Evolutionary conservation across 305 asterid genomes (phyloP), one percentile per base, ranked within the genome.

Genomic region (Withania somnifera): DNA sequence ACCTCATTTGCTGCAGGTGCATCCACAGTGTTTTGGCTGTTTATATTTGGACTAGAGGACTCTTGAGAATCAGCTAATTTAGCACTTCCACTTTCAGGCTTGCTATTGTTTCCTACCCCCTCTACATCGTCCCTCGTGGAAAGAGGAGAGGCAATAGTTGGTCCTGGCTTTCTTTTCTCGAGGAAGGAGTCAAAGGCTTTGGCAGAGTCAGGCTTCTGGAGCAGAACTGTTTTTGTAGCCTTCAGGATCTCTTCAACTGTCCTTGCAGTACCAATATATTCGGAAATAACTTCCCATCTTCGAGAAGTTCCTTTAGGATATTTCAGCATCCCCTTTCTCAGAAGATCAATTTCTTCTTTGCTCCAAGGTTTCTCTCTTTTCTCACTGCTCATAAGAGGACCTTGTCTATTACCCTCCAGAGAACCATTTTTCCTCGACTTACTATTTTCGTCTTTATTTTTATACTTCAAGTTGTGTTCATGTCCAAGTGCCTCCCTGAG

Each of bases 231-330:
- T 89, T 96, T 96, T 19, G 98, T 93, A 82, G 98, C 99, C 91
- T 91, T 96, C 34, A 94, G 91, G 90, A 94, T 96, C 91, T 93
- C 98, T 84, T 96, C 99, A 77, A 96, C 98, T 30, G 98, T 92
- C 85, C 99, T 88, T 20, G 85, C 87, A 0, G 98, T 93, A 76
- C 98, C 98, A 77, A 96, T 88, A 77, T 90, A 96, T 67, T 96
- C 99, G 2, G 99, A 96, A 66, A 96, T 88, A 83, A 96, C 98
- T 88, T 96, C 99, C 98, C 98, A 96, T 85, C 99, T 90, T 58
- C 97, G 85, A 20, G 99, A 94, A 54, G 98, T 96, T 79, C 99
- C 99, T 90, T 93, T 94, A 13, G 98, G 99, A 87, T 85, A 96
- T 85, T 96, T 96, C 88, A 22, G 86, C 88, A 93, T 81, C 45